Percentiles rank a stretch among this genome's conserved stretches.
Evolutionary conservation across 1,284 basidiomycete genomes (phyloP).

Genomic region (Takashimella koratensis): DNA sequence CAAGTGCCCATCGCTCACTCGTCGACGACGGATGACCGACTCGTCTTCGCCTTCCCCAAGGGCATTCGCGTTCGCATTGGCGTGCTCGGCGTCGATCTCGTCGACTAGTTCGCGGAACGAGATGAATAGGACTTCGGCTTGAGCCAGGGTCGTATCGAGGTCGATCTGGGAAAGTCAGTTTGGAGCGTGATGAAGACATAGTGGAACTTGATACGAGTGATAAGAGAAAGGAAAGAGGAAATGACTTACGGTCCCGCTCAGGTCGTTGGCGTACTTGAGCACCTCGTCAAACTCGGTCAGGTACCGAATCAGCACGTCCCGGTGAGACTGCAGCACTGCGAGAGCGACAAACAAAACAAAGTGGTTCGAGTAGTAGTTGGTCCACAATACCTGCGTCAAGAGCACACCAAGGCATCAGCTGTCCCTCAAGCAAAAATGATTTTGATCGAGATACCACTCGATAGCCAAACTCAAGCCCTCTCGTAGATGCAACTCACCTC

Average conservation of each 20-base stretch:
- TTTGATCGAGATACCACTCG: too few relatives aligned
- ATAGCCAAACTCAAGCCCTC: constrained; percentile 6
- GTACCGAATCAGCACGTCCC: constrained; percentile 89
- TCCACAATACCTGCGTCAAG: constrained; percentile 64
- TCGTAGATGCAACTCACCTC: constrained; percentile 55
- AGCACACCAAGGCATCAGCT: too few relatives aligned
- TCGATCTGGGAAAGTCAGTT: constrained; percentile 58
- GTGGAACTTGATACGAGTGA: background rate
- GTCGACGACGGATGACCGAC: background rate
- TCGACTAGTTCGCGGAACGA: constrained; percentile 58
- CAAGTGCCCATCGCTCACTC: background rate
- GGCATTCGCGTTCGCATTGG: constrained; percentile 2
- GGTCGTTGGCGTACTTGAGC: constrained; percentile 89
- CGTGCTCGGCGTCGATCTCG: constrained; percentile 62
- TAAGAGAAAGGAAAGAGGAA: too few relatives aligned
- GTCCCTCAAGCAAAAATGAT: too few relatives aligned
- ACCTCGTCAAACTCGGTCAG: constrained; percentile 68
- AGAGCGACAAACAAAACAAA: constrained; percentile 95
- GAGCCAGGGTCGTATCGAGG: constrained; percentile 81
- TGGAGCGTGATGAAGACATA: background rate
- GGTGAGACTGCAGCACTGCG: constrained; percentile 86
- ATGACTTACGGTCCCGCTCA: constrained; percentile 68
- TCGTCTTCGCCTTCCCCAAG: background rate
- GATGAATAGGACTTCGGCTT: constrained; percentile 88
- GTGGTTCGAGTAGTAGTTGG: constrained; percentile 77